Base-by-base conservation (phyloP, 2,329 filamentous ascomycete genomes). In the Lasiodiplodia theobromae region DNA sequence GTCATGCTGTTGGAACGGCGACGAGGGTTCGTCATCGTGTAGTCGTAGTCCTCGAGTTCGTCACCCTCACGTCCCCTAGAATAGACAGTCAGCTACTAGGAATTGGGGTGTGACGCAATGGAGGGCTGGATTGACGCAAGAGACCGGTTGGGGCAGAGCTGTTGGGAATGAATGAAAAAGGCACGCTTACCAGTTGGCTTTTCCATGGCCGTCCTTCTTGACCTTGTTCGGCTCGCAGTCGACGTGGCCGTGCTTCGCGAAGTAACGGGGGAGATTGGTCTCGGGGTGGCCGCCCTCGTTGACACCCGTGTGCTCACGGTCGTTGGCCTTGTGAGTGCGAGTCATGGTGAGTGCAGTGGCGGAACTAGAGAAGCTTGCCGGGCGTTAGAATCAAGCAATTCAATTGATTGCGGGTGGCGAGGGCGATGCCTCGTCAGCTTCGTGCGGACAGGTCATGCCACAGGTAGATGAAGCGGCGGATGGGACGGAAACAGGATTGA, bases 151-250 rank as follows among this genome's bases (percentile, higher is more conserved):
- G 31, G n/a, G 31, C 23, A 21, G 34, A 34, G 18, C 44, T 4
- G 34, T 40, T n/a, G 23, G 8, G 23, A 31, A 40, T 23, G 12
- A 40, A 21, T 12, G 7, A 18, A 38, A 28, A n/a, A 47, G 64
- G 5, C 18, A 47, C 25, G 51, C 91, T 81, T 88, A 97, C 95
- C 95, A 99, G 82, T 97, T 97, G 78, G 92, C 93, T 82, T 92
- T 94, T 74, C 95, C 95, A 73, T 88, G 91, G 71, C 95, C 95
- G 77, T 97, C 92, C 86, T 99, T 99, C 90, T 99, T 99, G 78
- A 92, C 91, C 86, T 96, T 96, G 82, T 93, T 94, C 70, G 96
- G 95, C 77, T 97, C 92, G 74, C 86, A 85, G 77, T 94, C 94
- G 75, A 89, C 85, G 78, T 91, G 91, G 73, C 95, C 95, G 70